Conservation (phyloP, 202 grass and related monocot genomes). For the Bolboschoenoplectus hybrid region DNA sequence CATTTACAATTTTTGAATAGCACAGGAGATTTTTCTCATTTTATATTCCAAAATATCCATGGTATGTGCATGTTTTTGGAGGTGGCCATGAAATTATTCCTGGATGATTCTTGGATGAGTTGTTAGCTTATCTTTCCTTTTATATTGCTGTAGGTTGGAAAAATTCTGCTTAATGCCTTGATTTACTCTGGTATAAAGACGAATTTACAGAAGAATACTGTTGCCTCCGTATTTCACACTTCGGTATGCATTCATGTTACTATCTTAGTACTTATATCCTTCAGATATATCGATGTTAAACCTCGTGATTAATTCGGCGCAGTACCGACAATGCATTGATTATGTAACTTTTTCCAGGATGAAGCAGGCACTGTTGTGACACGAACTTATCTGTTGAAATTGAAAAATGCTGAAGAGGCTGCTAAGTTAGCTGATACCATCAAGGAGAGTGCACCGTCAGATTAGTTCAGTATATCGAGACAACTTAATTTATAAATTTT, state of each 20-base stretch:
- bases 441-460: slow-evolving; percentile 66
- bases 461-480: slow-evolving; percentile 42
- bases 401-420: slow-evolving; percentile 78
- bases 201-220: slow-evolving; percentile 91
- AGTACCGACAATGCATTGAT: not conserved
- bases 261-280: not conserved
- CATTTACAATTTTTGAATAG: not conserved
- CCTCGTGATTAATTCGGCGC: not conserved
- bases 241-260: slow-evolving; percentile 52
- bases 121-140: slow-evolving; percentile 9
- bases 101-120: slow-evolving; percentile 35
- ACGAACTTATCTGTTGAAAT: slow-evolving; percentile 61
- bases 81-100: slow-evolving; percentile 29
- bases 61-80: slow-evolving; percentile 26
- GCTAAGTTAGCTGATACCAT: slow-evolving; percentile 61
- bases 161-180: slow-evolving; percentile 86
- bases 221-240: slow-evolving; percentile 88
- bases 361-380: slow-evolving; percentile 44
- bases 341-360: slow-evolving; percentile 50
- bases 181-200: slow-evolving; percentile 94
- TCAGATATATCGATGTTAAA: not conserved
- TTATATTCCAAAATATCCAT: not conserved
- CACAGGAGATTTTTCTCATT: not conserved
- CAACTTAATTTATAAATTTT: slow-evolving; percentile 29
- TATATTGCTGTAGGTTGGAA: slow-evolving; percentile 67